Evolutionary conservation across 75 land plant species (phyloP).

Genomic region (Sequoia sempervirens): DNA sequence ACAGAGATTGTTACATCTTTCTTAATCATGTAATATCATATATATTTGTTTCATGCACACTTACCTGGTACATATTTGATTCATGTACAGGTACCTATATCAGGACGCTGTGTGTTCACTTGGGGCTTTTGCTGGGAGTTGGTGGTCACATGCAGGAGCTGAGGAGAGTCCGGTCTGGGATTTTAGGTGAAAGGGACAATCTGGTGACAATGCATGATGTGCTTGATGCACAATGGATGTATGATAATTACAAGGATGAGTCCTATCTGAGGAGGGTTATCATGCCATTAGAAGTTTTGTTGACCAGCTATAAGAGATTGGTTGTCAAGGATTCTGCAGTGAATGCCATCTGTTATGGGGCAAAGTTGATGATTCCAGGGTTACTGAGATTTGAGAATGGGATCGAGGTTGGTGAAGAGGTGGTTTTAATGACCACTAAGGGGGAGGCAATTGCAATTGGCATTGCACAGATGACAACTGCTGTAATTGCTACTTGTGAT

Average conservation of each 20-base stretch:
- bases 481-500: slow-evolving; percentile 96
- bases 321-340: slow-evolving; percentile 96
- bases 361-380: slow-evolving; percentile 97
- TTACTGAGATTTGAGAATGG: slow-evolving; percentile 89
- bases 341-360: slow-evolving; percentile 97
- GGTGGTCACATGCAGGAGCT: slow-evolving; percentile 99
- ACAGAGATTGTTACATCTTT: not conserved
- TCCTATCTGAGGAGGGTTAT: slow-evolving; percentile 74
- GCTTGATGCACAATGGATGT: slow-evolving; percentile 87
- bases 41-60: not conserved
- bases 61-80: not conserved
- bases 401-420: slow-evolving; percentile 83
- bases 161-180: slow-evolving; percentile 85
- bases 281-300: slow-evolving; percentile 85
- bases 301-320: slow-evolving; percentile 85
- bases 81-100: slow-evolving; percentile 57
- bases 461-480: slow-evolving; percentile 94
- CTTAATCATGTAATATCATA: no score
- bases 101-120: slow-evolving; percentile 83
- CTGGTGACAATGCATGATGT: slow-evolving; percentile 97
- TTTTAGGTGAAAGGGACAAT: slow-evolving; percentile 88
- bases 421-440: slow-evolving; percentile 93
- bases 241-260: slow-evolving; percentile 84
- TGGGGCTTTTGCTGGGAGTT: slow-evolving; percentile 80
- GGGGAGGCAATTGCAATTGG: slow-evolving; percentile 96